A percentile compares a stretch with the other conserved stretches of the same genome.
Conservation (phyloP, 176 grass and related monocot species). For the Hordeum marinum region DNA sequence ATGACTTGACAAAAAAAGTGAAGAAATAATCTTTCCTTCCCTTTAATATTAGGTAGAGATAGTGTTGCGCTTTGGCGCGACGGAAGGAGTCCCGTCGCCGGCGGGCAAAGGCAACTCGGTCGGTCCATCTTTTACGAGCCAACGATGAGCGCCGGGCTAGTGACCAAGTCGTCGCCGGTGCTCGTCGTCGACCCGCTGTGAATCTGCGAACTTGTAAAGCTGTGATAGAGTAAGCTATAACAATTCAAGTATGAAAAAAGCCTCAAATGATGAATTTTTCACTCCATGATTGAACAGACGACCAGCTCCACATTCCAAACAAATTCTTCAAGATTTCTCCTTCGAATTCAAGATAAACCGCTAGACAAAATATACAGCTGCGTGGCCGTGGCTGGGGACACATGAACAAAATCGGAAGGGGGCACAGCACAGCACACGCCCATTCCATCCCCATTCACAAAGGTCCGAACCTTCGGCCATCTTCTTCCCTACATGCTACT, state of each 20-base stretch:
- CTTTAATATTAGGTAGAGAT: too few species aligned
- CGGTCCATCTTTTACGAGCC: too few species aligned
- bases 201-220: not conserved
- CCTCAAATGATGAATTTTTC: not conserved
- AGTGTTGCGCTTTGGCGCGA: too few species aligned
- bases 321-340: not conserved
- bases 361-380: not conserved
- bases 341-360: not conserved
- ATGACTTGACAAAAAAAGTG: too few species aligned
- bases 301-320: not conserved
- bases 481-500: not conserved
- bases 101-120: too few species aligned
- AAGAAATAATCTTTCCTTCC: too few species aligned
- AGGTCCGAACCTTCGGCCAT: not conserved
- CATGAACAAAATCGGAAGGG: not conserved
- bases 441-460: slow-evolving; percentile 27
- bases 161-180: not conserved
- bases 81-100: too few species aligned
- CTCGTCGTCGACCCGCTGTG: not conserved
- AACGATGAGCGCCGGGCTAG: not conserved
- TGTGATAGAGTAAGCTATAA: too few species aligned
- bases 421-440: not conserved
- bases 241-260: too few species aligned
- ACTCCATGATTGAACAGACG: not conserved
- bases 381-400: not conserved